Base-by-base conservation (phyloP, 495 filamentous ascomycete species). In the Xylona heveae region DNA sequence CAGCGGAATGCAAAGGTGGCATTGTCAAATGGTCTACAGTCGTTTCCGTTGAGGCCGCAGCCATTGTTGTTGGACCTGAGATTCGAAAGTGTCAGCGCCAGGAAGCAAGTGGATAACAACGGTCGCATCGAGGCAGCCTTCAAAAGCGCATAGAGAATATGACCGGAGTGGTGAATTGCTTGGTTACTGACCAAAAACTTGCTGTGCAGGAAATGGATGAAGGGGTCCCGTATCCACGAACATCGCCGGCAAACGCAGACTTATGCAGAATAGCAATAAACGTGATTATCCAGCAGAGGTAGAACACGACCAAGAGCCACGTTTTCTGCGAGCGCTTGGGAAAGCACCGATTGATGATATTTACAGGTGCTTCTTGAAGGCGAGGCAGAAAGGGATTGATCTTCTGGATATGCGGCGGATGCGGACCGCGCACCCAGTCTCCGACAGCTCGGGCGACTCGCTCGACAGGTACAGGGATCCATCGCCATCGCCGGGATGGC, bases 11-110 rank as follows among this genome's bases (percentile, higher is more conserved):
- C 61, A 38, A 76, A 63, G 1, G 62, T 66, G 30, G 62, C 62
- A 34, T 66, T 64, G 25, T 59, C 62, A 43, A 92, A 92, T 0
- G 82, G 82, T n/a, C 75, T 67, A 49, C 82, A 92, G 38, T 68
- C 54, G 29, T 72, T 70, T 9, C 82, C 82, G 40, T 91, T 68
- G 6, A 88, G 42, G 3, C 81, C 82, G 46, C 82, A 92, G 18
- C 57, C 55, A 35, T 83, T 83, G 23, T 70, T 72, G 28, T 61
- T 54, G 13, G 53, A 50, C 79, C 79, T 83, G 34, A 29, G 22
- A 19, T 18, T 36, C 9, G n/a, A n/a, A n/a, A n/a, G n/a, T n/a
- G n/a, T n/a, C n/a, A n/a, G n/a, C n/a, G n/a, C n/a, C n/a, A n/a
- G n/a, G n/a, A n/a, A n/a, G 8, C 8, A 28, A 16, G 15, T 23